These are phyloP conservation scores for Aspergillus sp. DNA, from an alignment of 2,329 filamentous ascomycete genomes.

Conservation along the genomic window DNA sequence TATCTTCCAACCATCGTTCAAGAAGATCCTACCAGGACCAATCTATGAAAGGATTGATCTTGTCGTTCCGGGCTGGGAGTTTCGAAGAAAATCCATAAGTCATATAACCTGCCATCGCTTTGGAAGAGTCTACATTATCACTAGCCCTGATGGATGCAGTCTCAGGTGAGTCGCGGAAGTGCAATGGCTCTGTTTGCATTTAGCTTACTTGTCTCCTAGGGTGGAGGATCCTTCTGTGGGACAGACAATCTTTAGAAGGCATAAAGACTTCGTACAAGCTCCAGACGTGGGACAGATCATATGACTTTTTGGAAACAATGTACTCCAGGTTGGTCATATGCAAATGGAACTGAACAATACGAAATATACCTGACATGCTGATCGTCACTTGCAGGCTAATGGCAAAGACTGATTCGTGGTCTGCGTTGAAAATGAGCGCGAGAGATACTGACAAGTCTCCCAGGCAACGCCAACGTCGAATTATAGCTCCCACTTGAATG, in stretches of 20 bases:
- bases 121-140: conserved; percentile 30
- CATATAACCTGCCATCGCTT: conserved; percentile 27
- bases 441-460: background rate
- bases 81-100: conserved; percentile 21
- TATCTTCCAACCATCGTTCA: conserved; percentile 15
- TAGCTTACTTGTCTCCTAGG: background rate
- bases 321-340: conserved; percentile 26
- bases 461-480: conserved; percentile 33
- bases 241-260: conserved; percentile 27
- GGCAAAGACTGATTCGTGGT: conserved; percentile 28
- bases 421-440: background rate
- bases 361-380: background rate
- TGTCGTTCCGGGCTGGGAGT: conserved; percentile 33
- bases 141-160: conserved; percentile 16
- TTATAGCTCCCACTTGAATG: conserved; percentile 37
- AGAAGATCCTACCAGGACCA: conserved; percentile 24
- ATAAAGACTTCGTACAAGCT: conserved; percentile 35
- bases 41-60: conserved; percentile 24
- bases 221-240: conserved; percentile 29
- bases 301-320: conserved; percentile 33
- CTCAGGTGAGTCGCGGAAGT: conserved; percentile 2
- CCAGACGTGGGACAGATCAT: conserved; percentile 26
- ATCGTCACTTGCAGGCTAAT: conserved; percentile 16
- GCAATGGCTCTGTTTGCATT: background rate
- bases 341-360: background rate